phyloP scores from a whole-genome alignment of 2,329 filamentous ascomycete species.

The Dothistroma septosporum region DNA sequence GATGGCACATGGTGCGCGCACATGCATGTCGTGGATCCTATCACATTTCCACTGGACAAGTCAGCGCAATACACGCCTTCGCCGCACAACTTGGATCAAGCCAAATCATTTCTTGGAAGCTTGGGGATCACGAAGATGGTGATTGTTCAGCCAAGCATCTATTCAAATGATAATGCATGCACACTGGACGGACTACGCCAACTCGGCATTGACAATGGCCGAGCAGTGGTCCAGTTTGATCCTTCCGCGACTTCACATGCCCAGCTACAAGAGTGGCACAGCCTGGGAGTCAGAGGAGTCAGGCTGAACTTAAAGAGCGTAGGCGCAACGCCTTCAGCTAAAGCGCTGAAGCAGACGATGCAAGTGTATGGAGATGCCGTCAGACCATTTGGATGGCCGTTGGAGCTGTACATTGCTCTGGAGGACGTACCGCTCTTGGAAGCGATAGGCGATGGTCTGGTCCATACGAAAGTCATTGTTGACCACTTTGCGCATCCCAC shows the following conservation, averaged over 20 bases:
- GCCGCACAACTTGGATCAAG: constrained; percentile 49
- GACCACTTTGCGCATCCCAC: constrained; percentile 53
- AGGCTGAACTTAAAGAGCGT: constrained; percentile 57
- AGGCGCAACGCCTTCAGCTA: constrained; percentile 37
- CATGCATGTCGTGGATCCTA: constrained; percentile 59
- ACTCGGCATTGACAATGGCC: constrained; percentile 48
- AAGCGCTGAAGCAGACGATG: constrained; percentile 43
- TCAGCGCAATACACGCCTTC: constrained; percentile 51
- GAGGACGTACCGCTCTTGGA: constrained; percentile 49
- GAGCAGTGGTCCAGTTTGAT: constrained; percentile 57
- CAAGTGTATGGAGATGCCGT: constrained; percentile 50
- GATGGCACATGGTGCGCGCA: constrained; percentile 56
- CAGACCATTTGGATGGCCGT: constrained; percentile 51
- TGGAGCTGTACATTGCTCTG: constrained; percentile 57
- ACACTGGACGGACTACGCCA: constrained; percentile 51
- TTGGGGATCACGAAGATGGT: constrained; percentile 55
- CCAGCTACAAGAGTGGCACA: constrained; percentile 53
- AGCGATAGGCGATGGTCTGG: constrained; percentile 45
- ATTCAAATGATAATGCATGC: constrained; percentile 58
- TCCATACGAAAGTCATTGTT: constrained; percentile 50
- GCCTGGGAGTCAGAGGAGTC: constrained; percentile 55
- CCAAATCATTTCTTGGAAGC: constrained; percentile 48
- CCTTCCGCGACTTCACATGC: constrained; percentile 38
- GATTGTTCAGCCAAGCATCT: constrained; percentile 58
- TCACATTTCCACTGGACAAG: constrained; percentile 46